Percentiles rank a stretch among this genome's conserved stretches.
Evolutionary conservation across 495 filamentous ascomycete genomes (phyloP).

Genomic region (Friedmanniomyces endolithicus): DNA sequence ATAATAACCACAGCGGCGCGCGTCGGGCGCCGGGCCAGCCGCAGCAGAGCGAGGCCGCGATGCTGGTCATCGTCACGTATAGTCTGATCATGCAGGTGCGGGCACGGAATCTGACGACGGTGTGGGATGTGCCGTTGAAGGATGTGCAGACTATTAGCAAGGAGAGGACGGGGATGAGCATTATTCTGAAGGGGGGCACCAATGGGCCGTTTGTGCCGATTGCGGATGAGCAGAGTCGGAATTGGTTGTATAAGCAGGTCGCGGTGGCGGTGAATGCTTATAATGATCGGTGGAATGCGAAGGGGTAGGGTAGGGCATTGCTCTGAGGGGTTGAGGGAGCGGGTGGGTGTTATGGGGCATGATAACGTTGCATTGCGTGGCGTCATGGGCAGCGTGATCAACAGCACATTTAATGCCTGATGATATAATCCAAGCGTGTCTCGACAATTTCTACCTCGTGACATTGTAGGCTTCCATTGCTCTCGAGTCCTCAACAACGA

Average conservation of each 20-base stretch:
- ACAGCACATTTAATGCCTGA: no score
- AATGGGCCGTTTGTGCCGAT: conserved; percentile 95
- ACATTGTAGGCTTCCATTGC: no score
- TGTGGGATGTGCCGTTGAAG: conserved; percentile 93
- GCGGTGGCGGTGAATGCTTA: conserved; percentile 57
- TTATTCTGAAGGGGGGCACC: conserved; percentile 75
- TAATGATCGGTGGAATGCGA: conserved; percentile 57
- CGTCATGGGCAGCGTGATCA: no score
- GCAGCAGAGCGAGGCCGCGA: conserved; percentile 38
- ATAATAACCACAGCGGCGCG: no score
- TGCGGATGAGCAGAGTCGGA: conserved; percentile 70
- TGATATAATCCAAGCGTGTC: no score
- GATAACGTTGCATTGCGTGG: neutral
- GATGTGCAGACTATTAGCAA: conserved; percentile 95
- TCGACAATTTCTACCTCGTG: no score
- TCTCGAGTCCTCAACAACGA: no score
- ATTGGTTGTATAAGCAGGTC: conserved; percentile 73
- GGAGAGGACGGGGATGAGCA: conserved; percentile 83
- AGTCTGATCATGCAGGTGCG: conserved; percentile 81
- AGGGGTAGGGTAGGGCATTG: conserved; percentile 33
- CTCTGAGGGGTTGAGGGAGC: no score
- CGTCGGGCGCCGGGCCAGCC: conserved; percentile 36
- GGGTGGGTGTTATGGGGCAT: neutral
- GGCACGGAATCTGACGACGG: conserved; percentile 65
- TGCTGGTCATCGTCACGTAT: conserved; percentile 93